Evolutionary conservation across 2,329 filamentous ascomycete species (phyloP), one percentile per base, ranked within the genome.

Genomic region (Aureobasidium leucospermi): DNA sequence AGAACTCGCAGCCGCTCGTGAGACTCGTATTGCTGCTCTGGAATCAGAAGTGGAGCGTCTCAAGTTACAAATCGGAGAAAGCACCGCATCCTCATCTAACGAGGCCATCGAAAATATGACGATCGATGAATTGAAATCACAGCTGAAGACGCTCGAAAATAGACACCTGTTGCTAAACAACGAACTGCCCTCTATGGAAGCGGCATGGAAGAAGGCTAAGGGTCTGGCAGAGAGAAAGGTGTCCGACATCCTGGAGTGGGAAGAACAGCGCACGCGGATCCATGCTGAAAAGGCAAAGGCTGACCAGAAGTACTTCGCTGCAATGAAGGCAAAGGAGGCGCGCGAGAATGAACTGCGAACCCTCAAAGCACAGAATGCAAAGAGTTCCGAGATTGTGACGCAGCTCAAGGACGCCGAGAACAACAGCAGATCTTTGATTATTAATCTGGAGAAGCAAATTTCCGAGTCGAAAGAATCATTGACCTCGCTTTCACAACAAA

Each of bases 271-370:
- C 39, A 77, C 84, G 16, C 79, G 88, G 28, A 76, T 95, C 19
- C 84, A 84, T 42, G 89, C 90, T 0, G 91, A 99, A 74, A 99
- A 99, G 77, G 86, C 87, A 64, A 97, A 96, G 74, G 93, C 93
- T 1, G 94, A 99, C 69, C 93, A 97, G 70, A 97, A 97, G 74
- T 99, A 96, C 71, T 97, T 97, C 72, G 90, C 89, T 1, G 90
- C 92, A 8, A 91, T 96, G 80, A 96, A 96, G 71, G 88, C 92
- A 66, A 95, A 93, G 69, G 93, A 97, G 68, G 86, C 88, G 46
- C 83, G 90, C 53, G 87, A 91, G 60, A 81, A 83, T 61, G 93
- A 97, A 74, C 86, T 95, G 48, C 82, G 89, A 65, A 83, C 86
- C 3, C 77, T 96, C 60, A 85, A 90, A 62, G 81, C 85, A 63